Conservation (phyloP, 208 protist genomes). For the Porcisia hertigi region DNA sequence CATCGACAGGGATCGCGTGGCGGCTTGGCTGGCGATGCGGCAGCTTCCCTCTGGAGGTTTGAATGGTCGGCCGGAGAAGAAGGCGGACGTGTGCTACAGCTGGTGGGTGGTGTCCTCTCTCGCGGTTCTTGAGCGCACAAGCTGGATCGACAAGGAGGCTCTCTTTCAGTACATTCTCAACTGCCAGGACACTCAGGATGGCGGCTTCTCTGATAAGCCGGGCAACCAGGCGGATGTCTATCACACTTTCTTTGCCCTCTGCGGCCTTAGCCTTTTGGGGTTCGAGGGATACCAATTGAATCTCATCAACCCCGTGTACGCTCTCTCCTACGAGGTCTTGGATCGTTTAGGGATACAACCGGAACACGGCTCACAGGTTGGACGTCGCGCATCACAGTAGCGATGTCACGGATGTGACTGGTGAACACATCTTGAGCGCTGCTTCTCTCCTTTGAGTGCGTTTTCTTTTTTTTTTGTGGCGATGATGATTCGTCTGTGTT, state of each 20-base stretch:
- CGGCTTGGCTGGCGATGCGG: conserved; percentile 98
- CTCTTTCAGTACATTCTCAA: conserved; percentile 95
- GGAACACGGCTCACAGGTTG: conserved; percentile 59
- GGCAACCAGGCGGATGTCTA: conserved; percentile 98
- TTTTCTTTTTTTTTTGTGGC: neutral
- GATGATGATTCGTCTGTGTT: no score
- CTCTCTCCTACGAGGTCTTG: conserved; percentile 82
- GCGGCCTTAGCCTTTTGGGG: conserved; percentile 93
- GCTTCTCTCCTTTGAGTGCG: neutral
- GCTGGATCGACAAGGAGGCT: conserved; percentile 95
- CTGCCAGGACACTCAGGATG: conserved; percentile 96
- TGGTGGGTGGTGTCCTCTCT: conserved; percentile 99
- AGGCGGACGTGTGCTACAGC: conserved; percentile 99
- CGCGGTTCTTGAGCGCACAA: conserved; percentile 86
- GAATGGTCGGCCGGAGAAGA: conserved; percentile 99
- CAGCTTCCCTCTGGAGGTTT: conserved; percentile 98
- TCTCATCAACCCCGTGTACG: conserved; percentile 91
- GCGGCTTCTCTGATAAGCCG: conserved; percentile 98
- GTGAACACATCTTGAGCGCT: neutral
- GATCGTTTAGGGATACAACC: conserved; percentile 56
- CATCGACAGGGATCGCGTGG: conserved; percentile 93
- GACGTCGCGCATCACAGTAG: conserved; percentile 6
- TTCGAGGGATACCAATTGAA: conserved; percentile 72
- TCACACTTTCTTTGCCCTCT: conserved; percentile 99
- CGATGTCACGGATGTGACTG: neutral